Evolutionary conservation across 2,329 filamentous ascomycete genomes (phyloP), one percentile per base, ranked within the genome.

Genomic region (Penicillium sclerotiorum): DNA sequence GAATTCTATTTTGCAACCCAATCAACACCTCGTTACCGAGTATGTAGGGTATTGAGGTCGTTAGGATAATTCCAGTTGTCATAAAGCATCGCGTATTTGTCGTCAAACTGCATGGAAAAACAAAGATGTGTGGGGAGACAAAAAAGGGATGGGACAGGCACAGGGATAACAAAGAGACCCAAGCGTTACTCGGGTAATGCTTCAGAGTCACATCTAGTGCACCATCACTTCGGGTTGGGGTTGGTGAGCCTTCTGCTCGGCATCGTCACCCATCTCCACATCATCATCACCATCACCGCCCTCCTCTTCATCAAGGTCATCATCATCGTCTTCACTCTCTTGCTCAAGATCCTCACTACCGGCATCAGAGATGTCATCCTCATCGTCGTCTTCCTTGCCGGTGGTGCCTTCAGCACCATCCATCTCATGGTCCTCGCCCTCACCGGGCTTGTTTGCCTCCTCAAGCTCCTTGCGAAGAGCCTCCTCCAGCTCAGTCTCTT

Each of bases 341-440:
- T 84, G 86, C 64, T 90, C 88, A 38, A 91, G 83, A 67, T 91
- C 88, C 67, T 91, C 88, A 62, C 86, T 89, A 57, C 85, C 88
- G 51, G 85, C 87, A 53, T 92, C 88, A 13, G 86, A 88, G 52
- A 85, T 84, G 13, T 87, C 85, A 46, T 89, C 87, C 15, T 88
- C 83, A 20, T 76, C 82, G 18, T 79, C 62, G 2, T 65, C 65
- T 22, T 65, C 65, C 33, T 66, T 68, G 51, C 71, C 75, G 42
- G 75, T 74, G 21, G 73, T 75, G 41, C 76, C 77, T 45, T 89
- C 87, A 13, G 78, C 82, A 32, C 87, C 88, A 40, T 80, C 88
- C 88, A 93, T 92, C 56, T 90, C 87, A 5, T 82, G 79, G 59
- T 92, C 89, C 50, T 87, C 86, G 17, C 66, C 71, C 49, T 66